phyloP scores from a whole-genome alignment of 1,284 basidiomycete species.

The Garcileccinum viscosum region DNA sequence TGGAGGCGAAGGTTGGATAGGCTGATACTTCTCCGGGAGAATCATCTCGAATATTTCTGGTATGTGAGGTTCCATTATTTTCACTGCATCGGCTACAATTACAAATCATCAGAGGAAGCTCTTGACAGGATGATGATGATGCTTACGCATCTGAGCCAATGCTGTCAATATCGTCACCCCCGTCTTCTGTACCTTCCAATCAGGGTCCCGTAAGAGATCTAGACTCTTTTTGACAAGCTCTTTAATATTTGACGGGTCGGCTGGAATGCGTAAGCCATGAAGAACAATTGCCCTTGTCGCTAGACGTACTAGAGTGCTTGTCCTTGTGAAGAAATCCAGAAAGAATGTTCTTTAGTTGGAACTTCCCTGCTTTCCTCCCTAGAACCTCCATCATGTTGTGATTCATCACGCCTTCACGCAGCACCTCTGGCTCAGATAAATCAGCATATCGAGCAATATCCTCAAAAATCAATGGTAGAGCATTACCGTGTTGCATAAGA shows the following conservation, averaged over 20 bases:
- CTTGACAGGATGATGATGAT: background rate
- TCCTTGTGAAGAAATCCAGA: conserved; percentile 31
- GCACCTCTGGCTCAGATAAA: conserved; percentile 12
- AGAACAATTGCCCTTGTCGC: background rate
- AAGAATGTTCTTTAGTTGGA: conserved; percentile 20
- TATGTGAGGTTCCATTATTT: conserved; percentile 13
- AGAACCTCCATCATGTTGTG: conserved; percentile 24
- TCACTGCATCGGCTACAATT: conserved; percentile 21
- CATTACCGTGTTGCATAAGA: conserved; percentile 23
- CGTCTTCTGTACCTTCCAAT: conserved; percentile 31
- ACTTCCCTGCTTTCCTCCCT: conserved; percentile 19
- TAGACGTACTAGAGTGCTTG: conserved; percentile 23
- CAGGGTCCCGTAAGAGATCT: background rate
- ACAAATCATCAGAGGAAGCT: background rate
- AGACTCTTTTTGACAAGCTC: conserved; percentile 22
- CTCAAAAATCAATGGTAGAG: no score
- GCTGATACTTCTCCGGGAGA: conserved; percentile 18
- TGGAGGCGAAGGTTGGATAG: background rate
- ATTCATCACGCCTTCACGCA: conserved; percentile 19
- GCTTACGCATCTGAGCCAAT: conserved; percentile 28
- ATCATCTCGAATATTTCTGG: conserved; percentile 25
- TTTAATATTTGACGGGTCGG: conserved; percentile 7
- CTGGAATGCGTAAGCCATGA: conserved; percentile 2
- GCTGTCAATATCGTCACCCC: conserved; percentile 31
- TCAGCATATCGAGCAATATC: conserved; percentile 5